Evolutionary conservation across 2,329 filamentous ascomycete species (phyloP).

Genomic region (Penicillium occitanis): DNA sequence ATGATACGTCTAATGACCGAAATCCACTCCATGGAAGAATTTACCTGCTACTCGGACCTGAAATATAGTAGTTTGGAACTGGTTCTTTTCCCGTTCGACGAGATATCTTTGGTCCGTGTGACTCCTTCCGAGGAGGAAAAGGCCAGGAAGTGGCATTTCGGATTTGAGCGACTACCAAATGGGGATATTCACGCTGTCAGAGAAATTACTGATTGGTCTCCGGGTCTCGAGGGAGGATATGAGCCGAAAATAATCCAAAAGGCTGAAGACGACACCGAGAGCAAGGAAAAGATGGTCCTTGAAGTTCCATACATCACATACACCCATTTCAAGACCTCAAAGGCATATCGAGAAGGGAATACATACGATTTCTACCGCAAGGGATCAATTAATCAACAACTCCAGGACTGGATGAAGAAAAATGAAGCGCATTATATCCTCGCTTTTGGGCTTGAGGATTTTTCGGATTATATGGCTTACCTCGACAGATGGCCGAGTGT

Average conservation of each 20-base stretch:
- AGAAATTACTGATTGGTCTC: not conserved
- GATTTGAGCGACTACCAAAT: not conserved
- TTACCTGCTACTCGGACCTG: not conserved
- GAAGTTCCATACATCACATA: conserved; percentile 18
- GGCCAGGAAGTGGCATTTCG: conserved; percentile 16
- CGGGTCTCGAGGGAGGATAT: conserved; percentile 15
- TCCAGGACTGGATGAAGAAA: conserved; percentile 8
- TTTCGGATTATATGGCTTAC: not conserved
- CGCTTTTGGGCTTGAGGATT: not conserved
- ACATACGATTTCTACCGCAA: conserved; percentile 16
- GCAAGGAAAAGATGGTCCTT: not conserved
- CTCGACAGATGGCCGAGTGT: not conserved
- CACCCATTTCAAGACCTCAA: conserved; percentile 13
- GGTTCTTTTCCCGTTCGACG: conserved; percentile 13
- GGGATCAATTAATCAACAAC: conserved; percentile 2
- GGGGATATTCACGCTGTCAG: not conserved
- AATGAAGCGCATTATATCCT: not conserved
- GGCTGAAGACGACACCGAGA: not conserved
- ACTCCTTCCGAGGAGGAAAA: conserved; percentile 18
- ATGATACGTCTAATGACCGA: not conserved
- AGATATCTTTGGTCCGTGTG: not conserved
- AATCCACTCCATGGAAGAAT: not conserved
- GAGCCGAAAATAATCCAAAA: not conserved
- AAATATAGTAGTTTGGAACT: conserved; percentile 16
- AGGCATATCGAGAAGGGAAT: conserved; percentile 4